Conservation (phyloP, 176 grass and related monocot species). For the Carex parvula region DNA sequence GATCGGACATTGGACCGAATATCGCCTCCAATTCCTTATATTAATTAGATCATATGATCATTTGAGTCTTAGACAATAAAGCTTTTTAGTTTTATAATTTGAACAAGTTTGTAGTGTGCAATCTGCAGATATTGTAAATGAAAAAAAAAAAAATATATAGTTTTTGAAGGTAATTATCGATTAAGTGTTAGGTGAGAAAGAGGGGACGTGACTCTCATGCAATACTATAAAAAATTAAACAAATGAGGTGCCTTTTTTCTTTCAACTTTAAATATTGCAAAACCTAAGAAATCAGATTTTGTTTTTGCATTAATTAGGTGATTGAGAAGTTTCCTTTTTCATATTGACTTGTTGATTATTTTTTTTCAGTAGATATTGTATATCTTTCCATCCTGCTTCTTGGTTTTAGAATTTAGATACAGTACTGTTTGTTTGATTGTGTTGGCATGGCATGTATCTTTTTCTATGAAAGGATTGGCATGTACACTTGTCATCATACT, state of each 20-base stretch:
- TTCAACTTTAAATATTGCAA: not conserved
- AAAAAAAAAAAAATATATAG: too few species aligned
- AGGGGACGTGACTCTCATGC: not conserved
- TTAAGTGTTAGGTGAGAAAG: slow-evolving; percentile 6
- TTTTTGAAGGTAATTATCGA: too few species aligned
- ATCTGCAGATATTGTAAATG: too few species aligned
- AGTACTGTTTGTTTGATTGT: not conserved
- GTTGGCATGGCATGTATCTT: not conserved
- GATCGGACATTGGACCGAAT: too few species aligned
- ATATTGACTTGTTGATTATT: not conserved
- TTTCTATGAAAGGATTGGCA: not conserved
- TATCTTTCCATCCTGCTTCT: not conserved
- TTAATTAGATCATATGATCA: too few species aligned
- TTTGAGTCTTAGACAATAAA: too few species aligned
- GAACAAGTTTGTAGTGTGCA: not conserved
- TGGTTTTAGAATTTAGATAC: not conserved
- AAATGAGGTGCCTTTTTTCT: not conserved
- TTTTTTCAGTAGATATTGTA: not conserved
- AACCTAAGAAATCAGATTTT: slow-evolving; percentile 7
- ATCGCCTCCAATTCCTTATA: too few species aligned
- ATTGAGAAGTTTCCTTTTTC: not conserved
- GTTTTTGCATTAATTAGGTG: slow-evolving; percentile 4
- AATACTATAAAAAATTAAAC: not conserved
- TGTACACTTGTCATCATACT: not conserved
- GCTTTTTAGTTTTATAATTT: not conserved